A percentile compares a stretch with the other conserved stretches of the same genome.
phyloP scores from a whole-genome alignment of 768 basidiomycete genomes.

The Floccularia luteovirens region DNA sequence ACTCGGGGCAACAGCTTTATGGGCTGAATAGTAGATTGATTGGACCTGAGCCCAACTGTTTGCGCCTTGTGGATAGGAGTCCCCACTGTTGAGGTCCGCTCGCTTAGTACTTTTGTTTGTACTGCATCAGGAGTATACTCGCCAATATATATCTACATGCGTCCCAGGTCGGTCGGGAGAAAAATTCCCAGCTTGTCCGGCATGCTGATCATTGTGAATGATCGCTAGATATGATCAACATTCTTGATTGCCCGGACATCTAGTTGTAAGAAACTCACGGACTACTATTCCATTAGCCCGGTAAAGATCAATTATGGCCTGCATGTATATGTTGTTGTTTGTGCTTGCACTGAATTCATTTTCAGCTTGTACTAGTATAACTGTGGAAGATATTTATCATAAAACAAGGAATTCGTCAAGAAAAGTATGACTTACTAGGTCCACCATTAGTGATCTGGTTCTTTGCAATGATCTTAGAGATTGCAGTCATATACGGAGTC shows the following conservation, averaged over 20 bases:
- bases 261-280: conserved; percentile 23
- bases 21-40: conserved; percentile 36
- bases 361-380: conserved; percentile 45
- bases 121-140: no score
- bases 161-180: conserved; percentile 38
- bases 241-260: not conserved
- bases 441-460: conserved; percentile 57
- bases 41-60: conserved; percentile 44
- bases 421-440: conserved; percentile 44
- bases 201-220: conserved; percentile 42
- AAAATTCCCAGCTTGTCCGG: conserved; percentile 38
- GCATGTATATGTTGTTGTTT: conserved; percentile 39
- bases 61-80: conserved; percentile 43
- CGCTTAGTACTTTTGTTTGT: no score
- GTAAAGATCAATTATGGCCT: conserved; percentile 36
- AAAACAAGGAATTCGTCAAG: no score
- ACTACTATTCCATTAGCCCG: conserved; percentile 37
- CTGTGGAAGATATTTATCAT: conserved; percentile 12
- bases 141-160: conserved; percentile 44
- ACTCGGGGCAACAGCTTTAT: conserved; percentile 31
- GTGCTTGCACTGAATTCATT: conserved; percentile 44
- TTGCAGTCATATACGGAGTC: conserved; percentile 44
- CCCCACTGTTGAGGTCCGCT: conserved; percentile 23
- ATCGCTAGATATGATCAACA: conserved; percentile 28
- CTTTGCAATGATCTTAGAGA: conserved; percentile 39